Conservation (phyloP, 2,329 filamentous ascomycete species). For the Hymenoscyphus albidus region DNA sequence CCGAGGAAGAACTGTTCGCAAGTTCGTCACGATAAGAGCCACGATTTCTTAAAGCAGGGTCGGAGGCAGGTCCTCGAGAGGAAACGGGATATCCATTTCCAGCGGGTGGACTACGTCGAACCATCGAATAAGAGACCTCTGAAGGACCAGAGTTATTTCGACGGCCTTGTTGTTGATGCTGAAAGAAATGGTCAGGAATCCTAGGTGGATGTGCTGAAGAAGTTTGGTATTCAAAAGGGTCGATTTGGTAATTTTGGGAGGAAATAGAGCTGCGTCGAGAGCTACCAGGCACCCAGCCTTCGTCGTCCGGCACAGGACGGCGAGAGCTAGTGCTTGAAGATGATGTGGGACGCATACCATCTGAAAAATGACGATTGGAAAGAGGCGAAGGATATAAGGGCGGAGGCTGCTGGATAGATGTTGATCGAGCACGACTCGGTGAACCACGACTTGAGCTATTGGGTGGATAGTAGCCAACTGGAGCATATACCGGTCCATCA, state of each 20-base stretch:
- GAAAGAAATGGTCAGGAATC: conserved; percentile 20
- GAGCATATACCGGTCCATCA: conserved; percentile 45
- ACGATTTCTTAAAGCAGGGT: conserved; percentile 22
- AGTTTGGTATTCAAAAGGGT: conserved; percentile 39
- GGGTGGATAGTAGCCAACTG: conserved; percentile 41
- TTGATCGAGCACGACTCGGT: conserved; percentile 34
- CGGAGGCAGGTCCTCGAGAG: conserved; percentile 21
- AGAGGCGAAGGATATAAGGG: conserved; percentile 19
- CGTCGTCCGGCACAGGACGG: conserved; percentile 46
- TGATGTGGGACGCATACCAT: conserved; percentile 33
- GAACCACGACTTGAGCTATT: conserved; percentile 34
- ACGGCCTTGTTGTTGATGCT: conserved; percentile 29
- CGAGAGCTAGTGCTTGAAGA: conserved; percentile 38
- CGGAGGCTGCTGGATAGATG: conserved; percentile 21
- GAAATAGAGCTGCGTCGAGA: conserved; percentile 34
- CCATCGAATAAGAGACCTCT: conserved; percentile 36
- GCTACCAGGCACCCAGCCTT: conserved; percentile 39
- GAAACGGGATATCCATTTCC: conserved; percentile 20
- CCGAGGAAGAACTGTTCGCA: conserved; percentile 18
- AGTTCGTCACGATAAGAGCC: conserved; percentile 20
- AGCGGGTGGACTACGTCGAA: conserved; percentile 26
- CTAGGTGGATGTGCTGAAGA: conserved; percentile 28
- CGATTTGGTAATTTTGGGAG: conserved; percentile 32
- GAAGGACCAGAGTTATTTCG: conserved; percentile 33
- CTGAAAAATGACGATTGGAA: conserved; percentile 28